phyloP scores from a whole-genome alignment of 176 grass and related monocot species.

The Cenchrus fungigraminus region DNA sequence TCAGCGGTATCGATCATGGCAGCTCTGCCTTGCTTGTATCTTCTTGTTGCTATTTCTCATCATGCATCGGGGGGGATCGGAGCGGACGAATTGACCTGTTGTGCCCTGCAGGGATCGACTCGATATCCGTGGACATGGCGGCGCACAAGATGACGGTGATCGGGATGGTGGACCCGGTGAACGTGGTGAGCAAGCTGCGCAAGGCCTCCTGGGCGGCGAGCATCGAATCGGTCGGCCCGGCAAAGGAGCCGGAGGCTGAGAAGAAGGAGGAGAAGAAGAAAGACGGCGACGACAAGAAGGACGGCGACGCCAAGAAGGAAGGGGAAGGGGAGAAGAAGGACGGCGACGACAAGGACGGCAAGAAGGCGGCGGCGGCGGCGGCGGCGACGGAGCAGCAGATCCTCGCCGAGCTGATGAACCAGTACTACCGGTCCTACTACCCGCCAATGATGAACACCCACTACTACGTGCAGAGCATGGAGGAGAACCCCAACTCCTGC shows the following conservation, averaged over 20 bases:
- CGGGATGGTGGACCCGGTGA: conserved; percentile 75
- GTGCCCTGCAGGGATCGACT: conserved; percentile 58
- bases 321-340: background rate
- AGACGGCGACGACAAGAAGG: conserved; percentile 23
- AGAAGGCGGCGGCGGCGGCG: conserved; percentile 25
- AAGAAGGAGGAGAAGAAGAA: conserved; percentile 37
- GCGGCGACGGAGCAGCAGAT: conserved; percentile 35
- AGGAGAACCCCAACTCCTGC: conserved; percentile 94
- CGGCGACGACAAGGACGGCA: conserved; percentile 38
- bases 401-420: conserved; percentile 59
- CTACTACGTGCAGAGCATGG: conserved; percentile 73
- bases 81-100: background rate
- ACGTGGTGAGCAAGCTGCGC: conserved; percentile 80
- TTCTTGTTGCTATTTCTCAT: background rate
- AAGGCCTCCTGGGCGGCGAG: conserved; percentile 60
- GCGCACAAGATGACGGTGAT: conserved; percentile 71
- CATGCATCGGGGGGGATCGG: background rate
- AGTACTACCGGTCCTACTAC: conserved; percentile 63
- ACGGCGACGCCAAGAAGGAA: conserved; percentile 24
- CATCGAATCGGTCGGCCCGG: conserved; percentile 64
- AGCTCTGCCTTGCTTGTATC: background rate
- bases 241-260: conserved; percentile 70
- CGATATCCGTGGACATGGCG: conserved; percentile 76
- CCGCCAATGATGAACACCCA: conserved; percentile 39
- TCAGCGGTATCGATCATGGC: conserved; percentile 46